Percentiles rank a stretch among this genome's conserved stretches.
Evolutionary conservation across 441 rosid species (phyloP).

Genomic region (Euphorbia corollata): DNA sequence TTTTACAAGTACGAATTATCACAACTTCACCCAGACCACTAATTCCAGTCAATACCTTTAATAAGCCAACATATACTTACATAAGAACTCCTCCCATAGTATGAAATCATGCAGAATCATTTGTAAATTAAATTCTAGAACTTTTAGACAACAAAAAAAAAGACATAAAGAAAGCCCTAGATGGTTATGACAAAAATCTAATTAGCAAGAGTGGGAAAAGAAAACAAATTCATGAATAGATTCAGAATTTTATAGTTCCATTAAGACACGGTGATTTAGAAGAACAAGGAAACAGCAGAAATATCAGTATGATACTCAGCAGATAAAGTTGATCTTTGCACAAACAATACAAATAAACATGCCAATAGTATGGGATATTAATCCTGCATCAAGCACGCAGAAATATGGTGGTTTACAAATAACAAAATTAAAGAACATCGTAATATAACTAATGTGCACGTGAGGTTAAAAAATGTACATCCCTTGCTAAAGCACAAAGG

Average conservation of each 20-base stretch:
- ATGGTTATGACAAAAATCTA: background rate
- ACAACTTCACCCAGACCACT: slow-evolving; percentile 5
- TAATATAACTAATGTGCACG: background rate
- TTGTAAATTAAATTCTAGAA: background rate
- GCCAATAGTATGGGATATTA: background rate
- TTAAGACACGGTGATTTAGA: background rate
- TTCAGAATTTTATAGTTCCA: slow-evolving; percentile 4
- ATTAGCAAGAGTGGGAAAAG: background rate
- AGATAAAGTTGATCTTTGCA: background rate
- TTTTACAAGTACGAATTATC: slow-evolving; percentile 18
- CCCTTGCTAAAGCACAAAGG: background rate
- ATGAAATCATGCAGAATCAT: slow-evolving; percentile 3
- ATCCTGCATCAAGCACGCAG: background rate
- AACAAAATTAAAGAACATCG: background rate
- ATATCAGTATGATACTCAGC: background rate
- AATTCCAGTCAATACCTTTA: background rate
- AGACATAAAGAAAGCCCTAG: background rate
- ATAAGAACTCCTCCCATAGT: background rate
- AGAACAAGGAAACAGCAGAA: background rate
- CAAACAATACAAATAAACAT: background rate
- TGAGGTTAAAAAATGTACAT: background rate
- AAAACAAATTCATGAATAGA: background rate
- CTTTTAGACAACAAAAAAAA: background rate
- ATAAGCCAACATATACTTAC: background rate
- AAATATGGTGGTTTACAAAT: background rate